These are phyloP conservation scores for Hyphopichia wangnamkhiaoensis DNA, from an alignment of 1,139 yeast genomes.

Conservation along the genomic window DNA sequence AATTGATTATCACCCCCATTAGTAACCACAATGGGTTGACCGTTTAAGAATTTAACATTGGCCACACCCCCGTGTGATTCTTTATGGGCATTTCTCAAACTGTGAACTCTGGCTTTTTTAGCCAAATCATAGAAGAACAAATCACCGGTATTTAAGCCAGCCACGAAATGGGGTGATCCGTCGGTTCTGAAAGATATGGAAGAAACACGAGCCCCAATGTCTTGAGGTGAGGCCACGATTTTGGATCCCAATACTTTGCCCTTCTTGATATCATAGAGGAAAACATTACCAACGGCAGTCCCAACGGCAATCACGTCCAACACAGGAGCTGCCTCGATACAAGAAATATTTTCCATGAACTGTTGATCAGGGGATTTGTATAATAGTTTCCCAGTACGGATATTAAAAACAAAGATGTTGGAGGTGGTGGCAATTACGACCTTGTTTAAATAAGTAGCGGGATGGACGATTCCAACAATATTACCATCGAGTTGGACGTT, in stretches of 20 bases:
- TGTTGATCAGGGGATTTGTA: slow-evolving; percentile 55
- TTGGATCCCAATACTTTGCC: slow-evolving; percentile 56
- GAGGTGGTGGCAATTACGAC: slow-evolving; percentile 73
- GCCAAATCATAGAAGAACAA: slow-evolving; percentile 82
- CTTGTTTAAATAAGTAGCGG: slow-evolving; percentile 92
- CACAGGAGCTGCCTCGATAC: slow-evolving; percentile 82
- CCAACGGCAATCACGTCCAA: slow-evolving; percentile 84
- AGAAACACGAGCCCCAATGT: slow-evolving; percentile 50
- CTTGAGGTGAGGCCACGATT: slow-evolving; percentile 59
- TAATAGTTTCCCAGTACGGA: slow-evolving; percentile 75
- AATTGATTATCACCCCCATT: slow-evolving; percentile 90
- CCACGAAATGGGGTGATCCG: slow-evolving; percentile 80
- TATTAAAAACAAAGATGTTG: slow-evolving; percentile 64
- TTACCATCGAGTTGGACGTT: slow-evolving; percentile 63
- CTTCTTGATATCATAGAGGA: slow-evolving; percentile 67
- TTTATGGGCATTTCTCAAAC: slow-evolving; percentile 70
- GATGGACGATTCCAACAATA: slow-evolving; percentile 71
- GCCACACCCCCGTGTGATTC: slow-evolving; percentile 82
- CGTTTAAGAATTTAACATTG: slow-evolving; percentile 74
- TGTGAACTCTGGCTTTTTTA: slow-evolving; percentile 70
- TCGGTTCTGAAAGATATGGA: slow-evolving; percentile 90
- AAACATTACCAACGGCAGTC: slow-evolving; percentile 64
- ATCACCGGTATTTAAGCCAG: slow-evolving; percentile 81
- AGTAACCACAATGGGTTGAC: slow-evolving; percentile 90
- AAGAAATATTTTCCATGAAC: slow-evolving; percentile 54